Base-by-base conservation (phyloP, 2,329 filamentous ascomycete species). In the Tolypocladium nubicola region DNA sequence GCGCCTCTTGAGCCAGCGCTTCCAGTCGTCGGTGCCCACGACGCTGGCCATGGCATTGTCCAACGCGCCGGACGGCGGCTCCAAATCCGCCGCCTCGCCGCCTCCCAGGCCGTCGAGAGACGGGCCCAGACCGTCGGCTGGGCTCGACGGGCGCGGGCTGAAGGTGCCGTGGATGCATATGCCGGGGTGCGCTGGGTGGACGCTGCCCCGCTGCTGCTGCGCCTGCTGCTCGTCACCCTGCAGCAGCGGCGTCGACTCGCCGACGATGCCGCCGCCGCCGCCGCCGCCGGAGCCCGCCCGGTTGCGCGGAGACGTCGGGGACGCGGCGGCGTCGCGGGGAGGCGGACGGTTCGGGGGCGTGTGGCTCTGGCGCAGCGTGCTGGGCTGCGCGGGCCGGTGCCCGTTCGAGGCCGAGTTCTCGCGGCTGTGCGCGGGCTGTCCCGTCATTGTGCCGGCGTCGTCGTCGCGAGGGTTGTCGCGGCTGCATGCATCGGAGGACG, bases 161-260 rank as follows among this genome's bases (percentile, higher is more conserved):
- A 92, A 90, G 19, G 88, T 88, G 64, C 89, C 89, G 73, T 94
- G 87, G 64, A 81, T 79, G 74, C 86, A 90, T 56, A 70, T 68
- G 23, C 77, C 79, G 11, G 76, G 70, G 61, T 80, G 77, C 6
- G 70, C 71, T 38, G 66, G 64, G 53, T 70, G 67, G 10, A 64
- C 56, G 40, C 61, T 64, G 30, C 62, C 61, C 50, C 62, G 62
- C 23, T 62, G 56, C 23, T 62, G 56, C 26, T 38, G 53, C 14
- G 37, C 16, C 21, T 30, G 41, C n/a, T 26, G 23, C 26, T 39
- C 63, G 14, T 56, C 55, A 43, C 26, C 59, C 16, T 60, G 66
- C 14, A 83, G 72, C 33, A 86, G 70, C 2, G 79, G 75, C 1
- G 81, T 82, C 2, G 75, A 76, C 63, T 86, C 83, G 61, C 70